A percentile compares a stretch with the other conserved stretches of the same genome.
These are phyloP conservation scores for Hippophae rhamnoides DNA, from an alignment of 306 rosid species.

Conservation along the genomic window DNA sequence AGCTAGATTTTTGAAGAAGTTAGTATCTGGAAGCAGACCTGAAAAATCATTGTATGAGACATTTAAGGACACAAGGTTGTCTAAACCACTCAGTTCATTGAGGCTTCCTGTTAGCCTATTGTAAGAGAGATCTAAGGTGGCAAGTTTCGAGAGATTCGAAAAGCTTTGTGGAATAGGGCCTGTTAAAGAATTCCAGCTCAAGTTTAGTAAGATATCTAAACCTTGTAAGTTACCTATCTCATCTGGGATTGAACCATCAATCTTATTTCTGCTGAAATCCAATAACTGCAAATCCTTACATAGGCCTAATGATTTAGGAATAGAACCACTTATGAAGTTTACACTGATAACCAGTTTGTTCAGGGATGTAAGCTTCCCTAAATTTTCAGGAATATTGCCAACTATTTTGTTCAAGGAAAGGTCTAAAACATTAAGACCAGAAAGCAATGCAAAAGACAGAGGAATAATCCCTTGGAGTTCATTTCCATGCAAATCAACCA, in stretches of 20 bases:
- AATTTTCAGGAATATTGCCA: constrained; percentile 51
- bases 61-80: constrained; percentile 73
- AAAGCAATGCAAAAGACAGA: constrained; percentile 49
- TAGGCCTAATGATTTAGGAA: constrained; percentile 61
- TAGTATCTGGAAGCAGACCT: constrained; percentile 70
- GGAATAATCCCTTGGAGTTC: constrained; percentile 66
- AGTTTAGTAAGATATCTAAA: constrained; percentile 72
- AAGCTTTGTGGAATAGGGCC: constrained; percentile 73
- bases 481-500: constrained; percentile 85
- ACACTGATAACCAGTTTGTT: constrained; percentile 61
- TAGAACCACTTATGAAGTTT: constrained; percentile 50
- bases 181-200: constrained; percentile 72
- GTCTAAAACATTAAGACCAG: constrained; percentile 63
- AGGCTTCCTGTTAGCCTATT: constrained; percentile 68
- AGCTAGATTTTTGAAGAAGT: constrained; percentile 65
- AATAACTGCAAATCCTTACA: constrained; percentile 75
- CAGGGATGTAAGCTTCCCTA: constrained; percentile 58
- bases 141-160: constrained; percentile 74
- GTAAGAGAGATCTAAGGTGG: constrained; percentile 79
- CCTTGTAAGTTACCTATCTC: constrained; percentile 73
- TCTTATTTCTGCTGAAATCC: constrained; percentile 68
- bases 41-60: constrained; percentile 75
- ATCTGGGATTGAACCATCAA: constrained; percentile 57
- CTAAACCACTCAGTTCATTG: constrained; percentile 42
- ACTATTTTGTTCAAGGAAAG: constrained; percentile 58